These are phyloP conservation scores for Hylodesmum podocarpum DNA, from an alignment of 306 rosid species.

Conservation along the genomic window DNA sequence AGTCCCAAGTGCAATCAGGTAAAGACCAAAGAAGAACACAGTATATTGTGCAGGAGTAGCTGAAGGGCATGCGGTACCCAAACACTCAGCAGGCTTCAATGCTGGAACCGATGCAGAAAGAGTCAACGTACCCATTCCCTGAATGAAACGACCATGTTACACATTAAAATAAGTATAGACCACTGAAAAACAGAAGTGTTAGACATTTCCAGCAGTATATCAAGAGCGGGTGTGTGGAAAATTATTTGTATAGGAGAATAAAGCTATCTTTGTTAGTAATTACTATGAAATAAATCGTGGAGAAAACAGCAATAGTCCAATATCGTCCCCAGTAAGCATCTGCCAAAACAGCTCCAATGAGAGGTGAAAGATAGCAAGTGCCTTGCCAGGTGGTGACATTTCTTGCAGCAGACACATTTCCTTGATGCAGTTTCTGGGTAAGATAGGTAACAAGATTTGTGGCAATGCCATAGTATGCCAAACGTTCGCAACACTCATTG, in stretches of 20 bases:
- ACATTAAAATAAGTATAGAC: constrained; percentile 24
- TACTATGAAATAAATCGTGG: constrained; percentile 79
- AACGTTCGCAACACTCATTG: constrained; percentile 86
- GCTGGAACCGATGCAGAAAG: constrained; percentile 83
- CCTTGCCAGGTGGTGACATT: constrained; percentile 97
- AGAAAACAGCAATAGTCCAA: constrained; percentile 93
- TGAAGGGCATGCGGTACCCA: constrained; percentile 68
- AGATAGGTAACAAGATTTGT: constrained; percentile 95
- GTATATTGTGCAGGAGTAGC: constrained; percentile 85
- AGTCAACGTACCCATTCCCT: constrained; percentile 97
- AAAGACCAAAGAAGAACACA: constrained; percentile 90
- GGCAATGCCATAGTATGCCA: constrained; percentile 95
- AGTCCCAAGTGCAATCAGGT: constrained; percentile 94
- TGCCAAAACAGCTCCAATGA: constrained; percentile 90
- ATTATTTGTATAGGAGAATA: not conserved
- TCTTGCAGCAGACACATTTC: constrained; percentile 90
- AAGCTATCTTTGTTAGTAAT: constrained; percentile 27
- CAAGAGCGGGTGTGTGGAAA: not conserved
- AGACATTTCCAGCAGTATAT: constrained; percentile 20
- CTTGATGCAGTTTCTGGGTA: constrained; percentile 75
- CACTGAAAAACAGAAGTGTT: not conserved
- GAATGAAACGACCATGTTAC: constrained; percentile 33
- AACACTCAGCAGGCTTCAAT: constrained; percentile 68
- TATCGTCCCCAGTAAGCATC: constrained; percentile 99
- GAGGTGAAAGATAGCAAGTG: constrained; percentile 97